Evolutionary conservation across 2,329 filamentous ascomycete genomes (phyloP).

Genomic region (Sclerotinia glacialis): DNA sequence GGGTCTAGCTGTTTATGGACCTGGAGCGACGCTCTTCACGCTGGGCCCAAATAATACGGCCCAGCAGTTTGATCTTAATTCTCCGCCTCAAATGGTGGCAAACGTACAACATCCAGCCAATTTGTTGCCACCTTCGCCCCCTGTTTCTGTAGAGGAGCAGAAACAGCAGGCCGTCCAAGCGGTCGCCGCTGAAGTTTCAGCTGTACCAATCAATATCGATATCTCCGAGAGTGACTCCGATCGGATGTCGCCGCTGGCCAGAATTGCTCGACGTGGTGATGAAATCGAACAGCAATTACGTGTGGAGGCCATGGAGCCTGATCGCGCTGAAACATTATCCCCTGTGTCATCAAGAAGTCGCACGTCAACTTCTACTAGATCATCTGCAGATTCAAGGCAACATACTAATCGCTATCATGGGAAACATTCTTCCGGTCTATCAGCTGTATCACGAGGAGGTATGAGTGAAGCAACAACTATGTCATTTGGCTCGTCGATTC

Average conservation of each 20-base stretch:
- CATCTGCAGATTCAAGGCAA: conserved; percentile 54
- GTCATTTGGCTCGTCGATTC: conserved; percentile 60
- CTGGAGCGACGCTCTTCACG: conserved; percentile 89
- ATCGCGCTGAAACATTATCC: conserved; percentile 37
- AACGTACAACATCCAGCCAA: conserved; percentile 84
- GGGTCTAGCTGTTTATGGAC: conserved; percentile 83
- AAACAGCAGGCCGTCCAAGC: conserved; percentile 43
- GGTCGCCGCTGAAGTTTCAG: conserved; percentile 42
- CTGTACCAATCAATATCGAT: conserved; percentile 55
- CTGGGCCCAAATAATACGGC: conserved; percentile 83
- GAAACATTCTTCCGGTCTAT: conserved; percentile 35
- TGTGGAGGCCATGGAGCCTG: conserved; percentile 29
- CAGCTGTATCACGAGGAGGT: conserved; percentile 50
- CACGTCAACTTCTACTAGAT: conserved; percentile 47
- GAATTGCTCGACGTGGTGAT: conserved; percentile 69
- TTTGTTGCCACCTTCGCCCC: conserved; percentile 74
- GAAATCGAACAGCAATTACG: conserved; percentile 34
- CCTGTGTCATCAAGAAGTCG: conserved; percentile 39
- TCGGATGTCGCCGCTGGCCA: conserved; percentile 70
- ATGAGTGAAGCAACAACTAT: conserved; percentile 66
- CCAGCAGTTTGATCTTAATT: conserved; percentile 93
- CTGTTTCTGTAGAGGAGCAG: conserved; percentile 74
- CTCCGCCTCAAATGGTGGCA: conserved; percentile 73
- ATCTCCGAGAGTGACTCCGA: conserved; percentile 76
- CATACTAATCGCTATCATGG: conserved; percentile 40